phyloP scores from a whole-genome alignment of 768 basidiomycete genomes.

The Gautieria morchelliformis region DNA sequence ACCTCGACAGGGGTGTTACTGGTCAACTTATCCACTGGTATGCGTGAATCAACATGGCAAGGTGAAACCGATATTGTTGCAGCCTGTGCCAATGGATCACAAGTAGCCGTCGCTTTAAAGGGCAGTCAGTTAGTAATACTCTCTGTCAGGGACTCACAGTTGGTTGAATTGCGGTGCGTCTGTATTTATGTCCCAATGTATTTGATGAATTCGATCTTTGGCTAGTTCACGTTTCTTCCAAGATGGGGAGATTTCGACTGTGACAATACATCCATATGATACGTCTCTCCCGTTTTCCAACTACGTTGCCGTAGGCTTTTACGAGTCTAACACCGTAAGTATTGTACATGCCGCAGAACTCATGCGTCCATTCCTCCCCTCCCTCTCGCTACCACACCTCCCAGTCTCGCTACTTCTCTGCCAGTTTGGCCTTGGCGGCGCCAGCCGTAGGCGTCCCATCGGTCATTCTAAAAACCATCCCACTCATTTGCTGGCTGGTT shows the following conservation, averaged over 20 bases:
- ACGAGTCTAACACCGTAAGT: constrained; percentile 58
- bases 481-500: constrained; percentile 55
- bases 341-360: constrained; percentile 30
- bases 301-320: constrained; percentile 60
- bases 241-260: constrained; percentile 51
- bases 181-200: constrained; percentile 24
- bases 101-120: constrained; percentile 51
- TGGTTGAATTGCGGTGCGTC: constrained; percentile 5
- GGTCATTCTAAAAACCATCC: constrained; percentile 27
- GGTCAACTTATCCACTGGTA: constrained; percentile 35
- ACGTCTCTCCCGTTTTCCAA: constrained; percentile 34
- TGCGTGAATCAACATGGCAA: constrained; percentile 27
- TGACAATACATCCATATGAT: constrained; percentile 56
- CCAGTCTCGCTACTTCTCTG: constrained; percentile 39
- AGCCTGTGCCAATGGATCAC: constrained; percentile 60
- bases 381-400: constrained; percentile 33
- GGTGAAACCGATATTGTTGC: constrained; percentile 43
- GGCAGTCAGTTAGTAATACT: constrained; percentile 45
- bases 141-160: constrained; percentile 28
- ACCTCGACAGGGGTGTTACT: constrained; percentile 47
- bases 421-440: constrained; percentile 43
- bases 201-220: background rate
- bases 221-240: background rate
- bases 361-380: constrained; percentile 23
- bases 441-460: background rate